Base-by-base conservation (phyloP, 2,329 filamentous ascomycete genomes). In the Pyricularia sp. region DNA sequence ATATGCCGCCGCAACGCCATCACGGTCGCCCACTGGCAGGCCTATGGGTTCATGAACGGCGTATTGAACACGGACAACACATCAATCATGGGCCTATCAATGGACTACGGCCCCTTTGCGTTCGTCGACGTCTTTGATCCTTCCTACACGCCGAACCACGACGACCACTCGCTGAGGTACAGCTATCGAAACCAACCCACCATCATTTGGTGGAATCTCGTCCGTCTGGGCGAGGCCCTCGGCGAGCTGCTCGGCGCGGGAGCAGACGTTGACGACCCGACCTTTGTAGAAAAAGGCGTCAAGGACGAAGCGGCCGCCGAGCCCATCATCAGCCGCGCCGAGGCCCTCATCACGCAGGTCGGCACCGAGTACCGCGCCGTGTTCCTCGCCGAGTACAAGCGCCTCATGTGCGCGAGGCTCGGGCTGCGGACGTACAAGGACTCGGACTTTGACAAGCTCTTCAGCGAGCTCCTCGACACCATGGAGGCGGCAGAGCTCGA, bases 11-110 rank as follows among this genome's bases (percentile, higher is more conserved):
- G 90, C 35, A 99, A 97, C 72, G 94, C 94, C 1, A 81, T 83
- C 66, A 96, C 90, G 0, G 93, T 97, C 1, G 94, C 94, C 12
- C 84, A 88, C 69, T 97, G 94, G 93, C 96, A 99, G 78, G 92
- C 91, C 0, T 97, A 97, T 72, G 94, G 91, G n/a, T 99, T 99
- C 78, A 97, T 96, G 83, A 99, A 99, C 71, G 94, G 94, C 60
- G 94, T 99, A 4, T 80, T 99, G 66, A 99, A 99, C 76, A 97
- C 94, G 0, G 94, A 99, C 73, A 99, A 99, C 74, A 99, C 94
- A 0, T 96, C 92, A 0, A 83, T 99, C 63, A 87, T 87, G 65
- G 94, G 94, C 0, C 78, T 99, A 0, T 93, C 89, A 6, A 88
- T 99, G 68, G 94, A 99, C 76, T 99, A 93, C 73, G 94, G 94